These are phyloP conservation scores for Zelopaecilomyces penicillatus DNA, from an alignment of 2,329 filamentous ascomycete species.

Conservation along the genomic window DNA sequence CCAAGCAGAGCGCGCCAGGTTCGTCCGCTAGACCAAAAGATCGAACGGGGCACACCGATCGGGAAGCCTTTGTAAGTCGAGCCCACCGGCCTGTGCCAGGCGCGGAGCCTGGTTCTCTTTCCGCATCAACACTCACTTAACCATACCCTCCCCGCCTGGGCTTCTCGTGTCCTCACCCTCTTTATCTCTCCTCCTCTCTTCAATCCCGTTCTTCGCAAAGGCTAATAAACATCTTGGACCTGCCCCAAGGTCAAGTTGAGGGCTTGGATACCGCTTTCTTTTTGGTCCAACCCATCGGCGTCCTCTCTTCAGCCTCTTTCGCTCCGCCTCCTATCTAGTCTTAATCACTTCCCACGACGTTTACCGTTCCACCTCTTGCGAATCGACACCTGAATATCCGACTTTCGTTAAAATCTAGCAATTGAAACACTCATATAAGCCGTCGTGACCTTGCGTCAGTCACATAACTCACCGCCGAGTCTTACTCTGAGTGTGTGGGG, in stretches of 20 bases:
- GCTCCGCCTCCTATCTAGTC: conserved; percentile 1
- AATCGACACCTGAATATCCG: no score
- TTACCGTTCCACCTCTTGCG: no score
- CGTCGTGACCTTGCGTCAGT: background rate
- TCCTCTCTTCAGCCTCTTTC: conserved; percentile 7
- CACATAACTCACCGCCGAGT: background rate
- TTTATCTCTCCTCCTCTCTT: conserved; percentile 1
- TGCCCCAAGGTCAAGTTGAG: conserved; percentile 1
- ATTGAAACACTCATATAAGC: background rate
- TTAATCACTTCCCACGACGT: no score
- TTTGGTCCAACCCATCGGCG: conserved; percentile 8
- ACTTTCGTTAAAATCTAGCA: background rate
- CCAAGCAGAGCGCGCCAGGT: no score
- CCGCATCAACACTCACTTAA: conserved; percentile 1
- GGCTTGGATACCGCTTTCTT: conserved; percentile 4
- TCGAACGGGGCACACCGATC: conserved; percentile 11
- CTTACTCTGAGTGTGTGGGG: background rate
- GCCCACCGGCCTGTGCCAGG: conserved; percentile 4
- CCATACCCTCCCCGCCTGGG: conserved; percentile 4
- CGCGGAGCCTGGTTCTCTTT: conserved; percentile 2
- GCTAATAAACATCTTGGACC: background rate
- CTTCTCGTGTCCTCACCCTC: conserved; percentile 4
- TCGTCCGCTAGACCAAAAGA: conserved; percentile 8
- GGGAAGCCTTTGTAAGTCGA: conserved; percentile 3
- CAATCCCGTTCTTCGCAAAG: conserved; percentile 1